phyloP scores from a whole-genome alignment of 352 stramenopile genomes.

The Globisporangium mamillatum region DNA sequence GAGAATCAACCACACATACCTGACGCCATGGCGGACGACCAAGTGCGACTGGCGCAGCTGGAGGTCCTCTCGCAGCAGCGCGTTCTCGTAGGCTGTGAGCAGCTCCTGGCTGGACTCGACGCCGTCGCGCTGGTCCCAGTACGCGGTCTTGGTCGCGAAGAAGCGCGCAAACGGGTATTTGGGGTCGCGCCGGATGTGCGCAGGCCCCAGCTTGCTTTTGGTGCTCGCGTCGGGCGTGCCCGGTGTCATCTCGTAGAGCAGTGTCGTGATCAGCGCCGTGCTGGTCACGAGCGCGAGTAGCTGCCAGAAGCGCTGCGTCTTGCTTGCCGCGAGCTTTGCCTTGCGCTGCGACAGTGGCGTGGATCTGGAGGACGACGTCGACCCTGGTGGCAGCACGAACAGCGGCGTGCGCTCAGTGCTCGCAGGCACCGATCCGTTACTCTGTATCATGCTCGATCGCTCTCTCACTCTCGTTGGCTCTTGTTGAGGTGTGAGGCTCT shows the following conservation, averaged over 20 bases:
- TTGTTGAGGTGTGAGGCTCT: not conserved
- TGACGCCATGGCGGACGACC: slow-evolving; percentile 58
- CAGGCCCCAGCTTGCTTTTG: slow-evolving; percentile 7
- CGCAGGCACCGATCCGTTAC: not conserved
- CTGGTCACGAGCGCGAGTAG: slow-evolving; percentile 11
- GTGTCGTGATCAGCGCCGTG: slow-evolving; percentile 16
- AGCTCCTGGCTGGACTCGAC: slow-evolving; percentile 22
- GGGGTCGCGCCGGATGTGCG: slow-evolving; percentile 13
- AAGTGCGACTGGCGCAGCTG: slow-evolving; percentile 61
- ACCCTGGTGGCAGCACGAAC: not conserved
- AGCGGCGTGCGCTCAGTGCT: slow-evolving; percentile 11
- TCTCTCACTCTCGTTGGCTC: not conserved
- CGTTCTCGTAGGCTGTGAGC: slow-evolving; percentile 23
- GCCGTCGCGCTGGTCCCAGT: slow-evolving; percentile 47
- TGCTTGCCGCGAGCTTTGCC: not conserved
- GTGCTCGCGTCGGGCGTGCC: slow-evolving; percentile 2
- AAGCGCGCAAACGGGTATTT: slow-evolving; percentile 27
- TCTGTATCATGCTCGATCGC: not conserved
- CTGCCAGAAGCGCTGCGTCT: slow-evolving; percentile 17
- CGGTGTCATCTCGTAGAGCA: slow-evolving; percentile 21
- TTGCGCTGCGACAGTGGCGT: slow-evolving; percentile 12
- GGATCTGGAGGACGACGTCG: not conserved
- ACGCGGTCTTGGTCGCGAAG: slow-evolving; percentile 58
- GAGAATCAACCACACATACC: slow-evolving; percentile 22
- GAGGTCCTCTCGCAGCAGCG: slow-evolving; percentile 30